Evolutionary conservation across 2,329 filamentous ascomycete genomes (phyloP), one percentile per base, ranked within the genome.

Genomic region (Ophiosphaerella narmari): DNA sequence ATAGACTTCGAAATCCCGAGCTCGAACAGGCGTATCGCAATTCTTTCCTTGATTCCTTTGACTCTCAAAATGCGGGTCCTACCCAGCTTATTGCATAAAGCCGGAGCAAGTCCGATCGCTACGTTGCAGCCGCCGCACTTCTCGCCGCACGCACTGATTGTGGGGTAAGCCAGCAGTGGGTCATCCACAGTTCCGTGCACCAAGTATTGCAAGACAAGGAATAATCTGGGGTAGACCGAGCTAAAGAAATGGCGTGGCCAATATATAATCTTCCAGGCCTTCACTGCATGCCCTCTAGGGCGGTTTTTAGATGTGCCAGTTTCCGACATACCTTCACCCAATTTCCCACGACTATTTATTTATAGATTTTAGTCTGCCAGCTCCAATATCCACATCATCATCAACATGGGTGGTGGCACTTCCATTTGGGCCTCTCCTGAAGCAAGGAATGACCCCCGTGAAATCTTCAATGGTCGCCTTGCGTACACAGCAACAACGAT

Each of bases 351-450:
- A 21, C 18, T 4, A 4, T 21, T 21, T 21, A 4, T 21, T 4
- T 21, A 5, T 4, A 21, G 18, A 21, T 21, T 21, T 21, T 21
- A 21, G 18, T 21, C 4, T 21, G 18, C 18, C 18, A 21, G 5
- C 35, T 37, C n/a, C 2, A n/a, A n/a, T 18, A 11, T 21, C 8
- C 14, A n/a, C 14, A 1, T 40, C 21, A 26, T 39, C 21, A 29
- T 44, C 23, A 46, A n/a, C 18, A 75, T 75, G 73, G 74, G 68
- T 23, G 73, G 72, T 31, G 71, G 72, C 33, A 73, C 70, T 40
- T 74, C 70, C 14, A 63, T 75, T 3, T 75, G 72, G 72, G 64
- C 67, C 8, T 69, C 65, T 37, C 69, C 67, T 11, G 73, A 76
- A 24, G 72, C 63, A 53, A 72, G 67, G 49, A 66, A 57, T 4